phyloP scores from a whole-genome alignment of 257 asterid genomes.

The Cordia subcordata region DNA sequence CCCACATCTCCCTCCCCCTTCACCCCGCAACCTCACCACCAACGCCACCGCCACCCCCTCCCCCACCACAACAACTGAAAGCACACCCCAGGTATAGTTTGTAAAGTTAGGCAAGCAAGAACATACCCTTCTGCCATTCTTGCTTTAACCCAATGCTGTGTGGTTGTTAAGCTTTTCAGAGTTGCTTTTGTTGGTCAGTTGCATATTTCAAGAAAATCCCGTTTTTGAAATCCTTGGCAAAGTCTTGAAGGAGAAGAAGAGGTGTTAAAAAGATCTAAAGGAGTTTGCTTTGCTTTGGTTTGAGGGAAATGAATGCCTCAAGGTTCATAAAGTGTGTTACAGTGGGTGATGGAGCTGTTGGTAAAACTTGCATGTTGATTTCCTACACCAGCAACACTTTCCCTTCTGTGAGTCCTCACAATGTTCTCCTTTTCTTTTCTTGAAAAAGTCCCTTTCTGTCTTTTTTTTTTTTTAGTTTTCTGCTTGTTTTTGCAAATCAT shows the following conservation, averaged over 20 bases:
- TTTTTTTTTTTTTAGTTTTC: no score
- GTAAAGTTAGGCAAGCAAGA: not conserved
- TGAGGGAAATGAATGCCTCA: not conserved
- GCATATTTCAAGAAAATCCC: not conserved
- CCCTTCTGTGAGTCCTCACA: not conserved
- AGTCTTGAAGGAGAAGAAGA: not conserved
- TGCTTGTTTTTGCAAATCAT: no score
- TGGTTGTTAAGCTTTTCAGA: no score
- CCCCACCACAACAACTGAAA: no score
- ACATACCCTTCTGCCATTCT: not conserved
- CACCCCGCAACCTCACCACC: not conserved
- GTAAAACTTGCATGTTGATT: conserved; percentile 4
- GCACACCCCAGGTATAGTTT: no score
- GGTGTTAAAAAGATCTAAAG: not conserved
- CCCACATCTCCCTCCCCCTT: not conserved
- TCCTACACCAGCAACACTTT: conserved; percentile 3
- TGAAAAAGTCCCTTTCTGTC: not conserved
- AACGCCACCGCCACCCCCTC: no score
- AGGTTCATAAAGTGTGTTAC: conserved; percentile 4
- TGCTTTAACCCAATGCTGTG: not conserved
- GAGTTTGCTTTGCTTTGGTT: not conserved
- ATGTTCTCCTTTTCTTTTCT: not conserved
- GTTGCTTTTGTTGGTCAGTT: not conserved
- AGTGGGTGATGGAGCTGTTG: conserved; percentile 8
- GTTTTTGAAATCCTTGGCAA: not conserved